These are phyloP conservation scores for Ophiostoma piceae DNA, from an alignment of 2,329 filamentous ascomycete species.

Conservation along the genomic window DNA sequence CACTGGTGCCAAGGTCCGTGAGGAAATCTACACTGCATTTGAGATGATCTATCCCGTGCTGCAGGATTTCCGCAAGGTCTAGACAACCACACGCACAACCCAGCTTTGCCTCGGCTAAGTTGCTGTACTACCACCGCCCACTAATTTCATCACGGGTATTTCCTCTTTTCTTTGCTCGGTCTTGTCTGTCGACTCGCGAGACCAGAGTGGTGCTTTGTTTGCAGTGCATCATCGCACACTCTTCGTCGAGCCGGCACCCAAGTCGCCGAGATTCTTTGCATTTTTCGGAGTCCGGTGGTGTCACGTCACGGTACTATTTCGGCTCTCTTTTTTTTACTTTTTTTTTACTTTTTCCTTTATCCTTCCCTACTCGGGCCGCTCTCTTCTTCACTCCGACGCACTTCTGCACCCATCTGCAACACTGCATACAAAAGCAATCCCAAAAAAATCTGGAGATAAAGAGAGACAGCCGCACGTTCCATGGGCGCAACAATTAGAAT, in stretches of 20 bases:
- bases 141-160: conserved; percentile 8
- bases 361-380: neutral
- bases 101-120: neutral
- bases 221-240: neutral
- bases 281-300: conserved; percentile 14
- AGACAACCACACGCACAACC: conserved; percentile 25
- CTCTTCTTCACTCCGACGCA: conserved; percentile 12
- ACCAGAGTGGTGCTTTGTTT: neutral
- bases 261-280: conserved; percentile 10
- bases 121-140: conserved; percentile 26
- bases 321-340: neutral
- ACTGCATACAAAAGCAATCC: neutral
- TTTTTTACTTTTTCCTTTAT: conserved; percentile 12
- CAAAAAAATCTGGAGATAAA: conserved; percentile 13
- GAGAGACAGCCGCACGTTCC: conserved; percentile 5
- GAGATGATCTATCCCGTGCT: conserved; percentile 97
- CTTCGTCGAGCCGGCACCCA: neutral
- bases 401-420: neutral
- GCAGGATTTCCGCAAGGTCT: conserved; percentile 60
- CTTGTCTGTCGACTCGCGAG: neutral
- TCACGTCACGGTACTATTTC: neutral
- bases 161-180: neutral
- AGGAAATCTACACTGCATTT: conserved; percentile 96
- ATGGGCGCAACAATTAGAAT: conserved; percentile 23
- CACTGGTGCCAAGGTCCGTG: conserved; percentile 94